phyloP scores from a whole-genome alignment of 495 filamentous ascomycete species.

The Aspergillus olivimuriae region DNA sequence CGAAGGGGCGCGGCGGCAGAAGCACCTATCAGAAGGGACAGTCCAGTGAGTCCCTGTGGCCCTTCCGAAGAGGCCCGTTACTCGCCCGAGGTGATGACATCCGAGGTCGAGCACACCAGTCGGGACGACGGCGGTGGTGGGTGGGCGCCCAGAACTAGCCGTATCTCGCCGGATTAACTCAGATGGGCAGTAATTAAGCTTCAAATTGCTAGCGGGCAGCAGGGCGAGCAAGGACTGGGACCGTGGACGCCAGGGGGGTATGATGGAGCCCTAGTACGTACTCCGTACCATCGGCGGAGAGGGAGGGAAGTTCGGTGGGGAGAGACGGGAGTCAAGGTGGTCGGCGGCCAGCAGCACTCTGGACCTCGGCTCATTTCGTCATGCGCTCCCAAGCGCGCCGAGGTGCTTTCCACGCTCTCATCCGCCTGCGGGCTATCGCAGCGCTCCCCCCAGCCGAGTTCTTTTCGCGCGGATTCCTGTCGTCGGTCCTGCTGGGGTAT shows the following conservation, averaged over 20 bases:
- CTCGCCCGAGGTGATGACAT: slow-evolving; percentile 10
- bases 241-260: background rate
- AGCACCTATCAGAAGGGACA: slow-evolving; percentile 8
- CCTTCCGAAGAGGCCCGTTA: slow-evolving; percentile 12
- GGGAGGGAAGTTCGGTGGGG: background rate
- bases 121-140: no score
- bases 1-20: background rate
- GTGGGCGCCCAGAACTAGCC: no score
- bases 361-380: slow-evolving; percentile 36
- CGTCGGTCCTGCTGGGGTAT: background rate
- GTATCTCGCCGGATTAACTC: no score
- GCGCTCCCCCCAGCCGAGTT: slow-evolving; percentile 6
- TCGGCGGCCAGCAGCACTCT: slow-evolving; percentile 1
- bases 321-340: slow-evolving; percentile 13
- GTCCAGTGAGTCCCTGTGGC: background rate
- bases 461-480: background rate
- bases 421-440: background rate
- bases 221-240: background rate
- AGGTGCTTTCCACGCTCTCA: slow-evolving; percentile 22
- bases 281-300: no score
- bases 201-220: background rate
- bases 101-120: slow-evolving; percentile 10
- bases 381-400: slow-evolving; percentile 28
- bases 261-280: background rate
- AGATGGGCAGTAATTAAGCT: background rate